Conservation (phyloP, 2,329 filamentous ascomycete species). For the Leptosphaerulina australis region DNA sequence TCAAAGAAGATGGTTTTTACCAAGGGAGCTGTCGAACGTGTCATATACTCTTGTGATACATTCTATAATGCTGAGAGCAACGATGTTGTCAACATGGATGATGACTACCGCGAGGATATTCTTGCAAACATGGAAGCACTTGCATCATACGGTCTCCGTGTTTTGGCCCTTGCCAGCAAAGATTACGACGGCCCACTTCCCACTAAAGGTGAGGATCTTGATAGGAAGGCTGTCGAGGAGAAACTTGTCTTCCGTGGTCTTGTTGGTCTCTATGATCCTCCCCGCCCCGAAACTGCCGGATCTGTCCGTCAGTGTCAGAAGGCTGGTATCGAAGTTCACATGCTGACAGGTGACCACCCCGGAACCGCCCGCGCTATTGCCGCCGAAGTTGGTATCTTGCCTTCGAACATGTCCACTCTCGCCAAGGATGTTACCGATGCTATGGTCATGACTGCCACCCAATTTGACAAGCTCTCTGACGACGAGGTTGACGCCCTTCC, state of each 20-base stretch:
- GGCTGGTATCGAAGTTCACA: slow-evolving; percentile 52
- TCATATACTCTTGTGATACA: slow-evolving; percentile 56
- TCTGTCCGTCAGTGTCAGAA: slow-evolving; percentile 46
- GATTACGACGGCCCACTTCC: slow-evolving; percentile 50
- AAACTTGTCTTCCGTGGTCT: slow-evolving; percentile 76
- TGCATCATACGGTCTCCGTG: slow-evolving; percentile 69
- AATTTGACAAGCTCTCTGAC: slow-evolving; percentile 53
- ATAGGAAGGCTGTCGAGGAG: slow-evolving; percentile 68
- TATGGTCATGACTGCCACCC: slow-evolving; percentile 45
- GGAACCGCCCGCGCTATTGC: slow-evolving; percentile 55
- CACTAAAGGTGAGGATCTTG: slow-evolving; percentile 52
- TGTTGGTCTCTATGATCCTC: slow-evolving; percentile 83
- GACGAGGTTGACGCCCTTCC: slow-evolving; percentile 50
- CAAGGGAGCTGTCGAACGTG: slow-evolving; percentile 72
- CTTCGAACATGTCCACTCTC: slow-evolving; percentile 50
- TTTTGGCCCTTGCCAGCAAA: slow-evolving; percentile 67
- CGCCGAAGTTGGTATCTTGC: slow-evolving; percentile 52
- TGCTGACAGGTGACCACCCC: slow-evolving; percentile 56
- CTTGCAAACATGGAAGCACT: slow-evolving; percentile 71
- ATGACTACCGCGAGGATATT: slow-evolving; percentile 61
- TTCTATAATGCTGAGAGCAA: slow-evolving; percentile 61
- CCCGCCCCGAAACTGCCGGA: slow-evolving; percentile 75
- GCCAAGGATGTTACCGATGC: slow-evolving; percentile 31
- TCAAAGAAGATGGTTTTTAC: slow-evolving; percentile 60
- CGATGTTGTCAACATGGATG: slow-evolving; percentile 51